Percentiles rank a stretch among this genome's conserved stretches.
phyloP scores from a whole-genome alignment of 2,329 filamentous ascomycete genomes.

The Aotearoamyces nothofagi region DNA sequence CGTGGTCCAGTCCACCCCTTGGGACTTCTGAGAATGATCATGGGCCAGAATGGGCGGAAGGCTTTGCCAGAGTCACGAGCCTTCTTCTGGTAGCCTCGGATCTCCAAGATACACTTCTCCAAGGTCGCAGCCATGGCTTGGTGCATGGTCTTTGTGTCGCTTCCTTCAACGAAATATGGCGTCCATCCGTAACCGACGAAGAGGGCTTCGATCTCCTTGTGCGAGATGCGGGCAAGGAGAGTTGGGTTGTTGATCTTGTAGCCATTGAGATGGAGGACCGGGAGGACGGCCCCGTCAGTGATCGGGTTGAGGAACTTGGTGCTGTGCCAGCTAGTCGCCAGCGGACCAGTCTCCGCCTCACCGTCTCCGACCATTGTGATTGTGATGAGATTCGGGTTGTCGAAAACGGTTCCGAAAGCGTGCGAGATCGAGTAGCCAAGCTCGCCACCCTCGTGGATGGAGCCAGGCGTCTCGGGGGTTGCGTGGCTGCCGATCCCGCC shows the following conservation, averaged over 20 bases:
- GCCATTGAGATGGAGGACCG: slow-evolving; percentile 65
- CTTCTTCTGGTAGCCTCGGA: slow-evolving; percentile 52
- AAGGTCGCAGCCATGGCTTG: slow-evolving; percentile 69
- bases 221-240: slow-evolving; percentile 55
- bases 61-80: slow-evolving; percentile 55
- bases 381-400: slow-evolving; percentile 59
- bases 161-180: slow-evolving; percentile 68
- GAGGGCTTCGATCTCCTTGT: slow-evolving; percentile 54
- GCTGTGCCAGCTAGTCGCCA: slow-evolving; percentile 70
- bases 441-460: slow-evolving; percentile 66
- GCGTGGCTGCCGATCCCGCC: slow-evolving; percentile 66
- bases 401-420: slow-evolving; percentile 63
- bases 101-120: slow-evolving; percentile 57
- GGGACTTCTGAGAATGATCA: slow-evolving; percentile 63
- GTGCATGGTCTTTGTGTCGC: slow-evolving; percentile 60
- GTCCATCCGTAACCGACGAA: slow-evolving; percentile 66
- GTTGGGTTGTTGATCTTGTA: slow-evolving; percentile 81
- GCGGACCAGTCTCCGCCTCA: slow-evolving; percentile 66
- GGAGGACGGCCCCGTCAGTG: slow-evolving; percentile 62
- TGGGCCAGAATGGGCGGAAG: slow-evolving; percentile 60
- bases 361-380: slow-evolving; percentile 69
- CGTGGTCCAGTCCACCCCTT: slow-evolving; percentile 71
- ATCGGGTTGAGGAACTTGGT: slow-evolving; percentile 73
- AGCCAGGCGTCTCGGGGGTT: slow-evolving; percentile 65
- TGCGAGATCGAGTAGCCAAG: slow-evolving; percentile 71